Percentiles rank a stretch among this genome's conserved stretches.
These are phyloP conservation scores for Annulohypoxylon truncatum DNA, from an alignment of 2,329 filamentous ascomycete species.

Conservation along the genomic window DNA sequence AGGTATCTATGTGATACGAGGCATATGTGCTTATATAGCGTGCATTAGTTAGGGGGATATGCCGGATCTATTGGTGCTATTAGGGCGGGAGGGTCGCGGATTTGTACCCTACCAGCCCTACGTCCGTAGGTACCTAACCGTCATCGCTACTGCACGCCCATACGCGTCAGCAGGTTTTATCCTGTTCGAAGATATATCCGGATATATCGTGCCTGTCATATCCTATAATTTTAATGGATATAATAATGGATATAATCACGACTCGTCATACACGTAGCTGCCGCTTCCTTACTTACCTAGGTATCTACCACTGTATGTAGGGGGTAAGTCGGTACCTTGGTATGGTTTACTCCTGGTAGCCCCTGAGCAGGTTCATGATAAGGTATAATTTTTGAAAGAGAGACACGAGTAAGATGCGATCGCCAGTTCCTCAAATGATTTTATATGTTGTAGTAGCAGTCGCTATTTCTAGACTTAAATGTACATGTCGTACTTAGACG, in stretches of 20 bases:
- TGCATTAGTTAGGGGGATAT: background rate
- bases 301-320: too few species aligned
- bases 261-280: too few species aligned
- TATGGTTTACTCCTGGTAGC: background rate
- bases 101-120: background rate
- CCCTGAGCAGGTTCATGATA: background rate
- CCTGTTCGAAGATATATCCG: too few species aligned
- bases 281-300: too few species aligned
- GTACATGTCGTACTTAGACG: too few species aligned
- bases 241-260: too few species aligned
- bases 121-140: background rate
- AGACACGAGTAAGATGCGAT: background rate
- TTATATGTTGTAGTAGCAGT: background rate
- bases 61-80: background rate
- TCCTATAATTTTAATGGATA: too few species aligned
- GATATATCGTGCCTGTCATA: too few species aligned
- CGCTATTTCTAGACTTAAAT: background rate
- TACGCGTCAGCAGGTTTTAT: too few species aligned
- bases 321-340: too few species aligned
- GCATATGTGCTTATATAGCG: background rate
- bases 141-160: too few species aligned
- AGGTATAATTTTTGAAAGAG: background rate
- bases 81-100: background rate
- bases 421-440: too few species aligned
- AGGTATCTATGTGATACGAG: background rate